Conservation (phyloP, 257 asterid genomes). For the Galeopsis tetrahit region DNA sequence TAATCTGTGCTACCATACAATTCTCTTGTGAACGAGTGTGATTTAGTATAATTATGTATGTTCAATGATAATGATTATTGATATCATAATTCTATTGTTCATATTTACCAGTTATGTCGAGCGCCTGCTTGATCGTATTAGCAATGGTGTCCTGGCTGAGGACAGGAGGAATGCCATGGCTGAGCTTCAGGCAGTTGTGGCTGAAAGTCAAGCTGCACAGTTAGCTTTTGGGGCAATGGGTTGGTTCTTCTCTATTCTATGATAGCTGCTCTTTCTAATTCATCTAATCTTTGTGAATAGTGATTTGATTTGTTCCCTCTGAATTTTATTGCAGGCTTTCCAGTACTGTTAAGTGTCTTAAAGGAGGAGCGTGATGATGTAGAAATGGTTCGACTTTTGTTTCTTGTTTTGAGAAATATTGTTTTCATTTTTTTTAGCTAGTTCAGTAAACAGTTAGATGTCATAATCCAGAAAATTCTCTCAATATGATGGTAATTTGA, state of each 20-base stretch:
- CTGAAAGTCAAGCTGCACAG: slow-evolving; percentile 84
- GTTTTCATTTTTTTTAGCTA: slow-evolving; percentile 8
- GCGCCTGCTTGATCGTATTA: slow-evolving; percentile 93
- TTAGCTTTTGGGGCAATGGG: slow-evolving; percentile 99
- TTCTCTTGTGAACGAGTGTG: slow-evolving; percentile 17
- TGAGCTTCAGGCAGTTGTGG: slow-evolving; percentile 90
- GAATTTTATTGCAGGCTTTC: slow-evolving; percentile 71
- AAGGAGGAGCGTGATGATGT: slow-evolving; percentile 95
- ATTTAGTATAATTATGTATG: slow-evolving; percentile 12
- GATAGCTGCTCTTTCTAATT: slow-evolving; percentile 23
- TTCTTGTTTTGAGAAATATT: slow-evolving; percentile 17
- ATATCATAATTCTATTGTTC: slow-evolving; percentile 24
- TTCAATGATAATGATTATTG: slow-evolving; percentile 6
- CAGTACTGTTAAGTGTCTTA: slow-evolving; percentile 75
- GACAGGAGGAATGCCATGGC: slow-evolving; percentile 86
- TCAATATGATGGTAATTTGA: background rate
- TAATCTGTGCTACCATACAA: background rate
- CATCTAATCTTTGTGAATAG: slow-evolving; percentile 24
- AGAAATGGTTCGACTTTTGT: slow-evolving; percentile 75
- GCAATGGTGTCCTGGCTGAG: slow-evolving; percentile 88
- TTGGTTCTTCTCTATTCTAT: slow-evolving; percentile 46
- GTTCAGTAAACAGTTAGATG: slow-evolving; percentile 20
- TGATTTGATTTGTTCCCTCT: slow-evolving; percentile 24
- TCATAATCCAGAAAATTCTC: slow-evolving; percentile 5
- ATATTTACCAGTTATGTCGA: slow-evolving; percentile 72